phyloP scores from a whole-genome alignment of 2,329 filamentous ascomycete species.

The Aspergillus puulaauensis region DNA sequence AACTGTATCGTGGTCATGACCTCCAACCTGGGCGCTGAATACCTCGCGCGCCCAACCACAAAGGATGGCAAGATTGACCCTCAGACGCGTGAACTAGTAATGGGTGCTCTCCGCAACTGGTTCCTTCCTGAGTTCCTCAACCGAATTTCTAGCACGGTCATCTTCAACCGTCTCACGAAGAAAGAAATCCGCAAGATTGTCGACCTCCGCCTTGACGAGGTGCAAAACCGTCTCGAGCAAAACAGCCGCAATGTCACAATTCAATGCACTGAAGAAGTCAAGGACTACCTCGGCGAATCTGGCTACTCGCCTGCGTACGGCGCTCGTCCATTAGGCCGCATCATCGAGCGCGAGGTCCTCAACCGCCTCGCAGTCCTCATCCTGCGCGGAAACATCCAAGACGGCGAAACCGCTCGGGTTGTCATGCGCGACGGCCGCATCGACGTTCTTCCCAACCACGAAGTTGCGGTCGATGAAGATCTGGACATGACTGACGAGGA shows the following conservation, averaged over 20 bases:
- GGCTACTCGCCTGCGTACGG: conserved; percentile 96
- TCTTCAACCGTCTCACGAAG: conserved; percentile 94
- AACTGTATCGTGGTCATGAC: conserved; percentile 99
- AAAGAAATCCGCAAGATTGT: conserved; percentile 93
- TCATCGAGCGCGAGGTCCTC: conserved; percentile 96
- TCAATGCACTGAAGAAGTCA: conserved; percentile 77
- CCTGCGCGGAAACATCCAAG: conserved; percentile 76
- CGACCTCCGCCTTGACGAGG: conserved; percentile 80
- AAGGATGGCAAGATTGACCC: conserved; percentile 83
- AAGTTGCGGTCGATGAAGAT: conserved; percentile 61
- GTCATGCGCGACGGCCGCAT: conserved; percentile 78
- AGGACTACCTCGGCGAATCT: conserved; percentile 86
- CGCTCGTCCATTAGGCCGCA: conserved; percentile 78
- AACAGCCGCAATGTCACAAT: conserved; percentile 88
- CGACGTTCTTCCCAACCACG: conserved; percentile 80
- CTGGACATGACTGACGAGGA: conserved; percentile 74
- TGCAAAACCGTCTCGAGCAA: conserved; percentile 82
- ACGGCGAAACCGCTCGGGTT: conserved; percentile 80
- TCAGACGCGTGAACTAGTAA: conserved; percentile 83
- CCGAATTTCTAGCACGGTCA: conserved; percentile 92
- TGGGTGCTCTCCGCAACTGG: conserved; percentile 86
- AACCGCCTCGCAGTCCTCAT: conserved; percentile 92
- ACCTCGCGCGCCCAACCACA: conserved; percentile 74
- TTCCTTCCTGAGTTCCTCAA: conserved; percentile 99
- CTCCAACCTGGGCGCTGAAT: conserved; percentile 93